These are phyloP conservation scores for Nitzschia sp. DNA, from an alignment of 108 stramenopile species.

Conservation along the genomic window DNA sequence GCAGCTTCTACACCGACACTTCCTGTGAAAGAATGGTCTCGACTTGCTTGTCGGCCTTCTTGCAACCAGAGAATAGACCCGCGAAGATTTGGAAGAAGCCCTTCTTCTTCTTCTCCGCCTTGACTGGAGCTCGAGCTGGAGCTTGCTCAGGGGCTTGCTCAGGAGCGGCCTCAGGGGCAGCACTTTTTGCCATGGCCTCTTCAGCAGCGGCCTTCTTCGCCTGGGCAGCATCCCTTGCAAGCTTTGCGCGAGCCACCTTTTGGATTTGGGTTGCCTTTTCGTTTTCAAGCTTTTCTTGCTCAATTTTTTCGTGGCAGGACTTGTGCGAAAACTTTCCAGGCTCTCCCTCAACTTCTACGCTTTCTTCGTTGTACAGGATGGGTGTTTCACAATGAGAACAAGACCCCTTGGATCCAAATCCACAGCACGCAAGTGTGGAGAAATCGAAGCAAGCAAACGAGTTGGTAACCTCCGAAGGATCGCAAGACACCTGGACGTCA, in stretches of 20 bases:
- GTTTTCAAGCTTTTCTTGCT: conserved; percentile 1
- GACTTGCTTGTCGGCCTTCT: conserved; percentile 5
- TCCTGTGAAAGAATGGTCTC: too few relatives aligned
- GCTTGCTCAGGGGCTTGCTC: not conserved
- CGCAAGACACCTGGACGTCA: too few relatives aligned
- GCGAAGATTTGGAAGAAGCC: not conserved
- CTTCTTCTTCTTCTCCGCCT: conserved; percentile 69
- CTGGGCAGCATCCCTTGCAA: not conserved
- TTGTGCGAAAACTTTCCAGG: too few relatives aligned
- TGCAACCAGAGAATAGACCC: conserved; percentile 8
- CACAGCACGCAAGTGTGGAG: conserved; percentile 11
- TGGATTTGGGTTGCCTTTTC: conserved; percentile 21
- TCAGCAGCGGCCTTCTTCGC: conserved; percentile 6
- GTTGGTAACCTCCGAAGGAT: too few relatives aligned
- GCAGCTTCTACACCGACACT: too few relatives aligned
- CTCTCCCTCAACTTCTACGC: conserved; percentile 7
- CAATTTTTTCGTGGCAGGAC: not conserved
- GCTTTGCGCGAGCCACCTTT: conserved; percentile 4
- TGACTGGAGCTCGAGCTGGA: conserved; percentile 58
- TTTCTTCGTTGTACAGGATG: not conserved
- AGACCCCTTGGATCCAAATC: not conserved
- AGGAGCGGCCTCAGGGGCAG: conserved; percentile 12
- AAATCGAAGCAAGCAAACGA: conserved; percentile 5
- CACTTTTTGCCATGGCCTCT: conserved; percentile 37
- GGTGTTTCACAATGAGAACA: too few relatives aligned